phyloP scores from a whole-genome alignment of 169 alveolate genomes.

The Eimeria falciformis region DNA sequence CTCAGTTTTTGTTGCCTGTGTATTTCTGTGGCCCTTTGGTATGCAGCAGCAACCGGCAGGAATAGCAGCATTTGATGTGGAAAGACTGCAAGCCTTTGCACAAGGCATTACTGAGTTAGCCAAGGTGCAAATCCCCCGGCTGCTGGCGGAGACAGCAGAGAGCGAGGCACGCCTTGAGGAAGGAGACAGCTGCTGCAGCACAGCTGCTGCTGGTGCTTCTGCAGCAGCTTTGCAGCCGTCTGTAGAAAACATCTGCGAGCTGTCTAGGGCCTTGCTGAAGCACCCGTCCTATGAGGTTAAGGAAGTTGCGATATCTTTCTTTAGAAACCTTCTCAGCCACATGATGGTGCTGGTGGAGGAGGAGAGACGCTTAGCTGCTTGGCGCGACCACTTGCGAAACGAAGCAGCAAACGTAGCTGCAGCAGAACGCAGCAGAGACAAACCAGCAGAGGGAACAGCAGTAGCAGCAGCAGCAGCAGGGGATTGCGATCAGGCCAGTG shows the following conservation, averaged over 20 bases:
- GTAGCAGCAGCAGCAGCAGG: slow-evolving; percentile 16
- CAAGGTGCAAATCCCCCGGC: slow-evolving; percentile 51
- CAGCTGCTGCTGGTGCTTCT: neutral
- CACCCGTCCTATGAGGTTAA: slow-evolving; percentile 71
- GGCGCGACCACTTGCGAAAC: slow-evolving; percentile 54
- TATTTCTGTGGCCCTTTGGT: neutral
- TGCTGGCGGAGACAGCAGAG: slow-evolving; percentile 13
- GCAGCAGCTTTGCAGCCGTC: slow-evolving; percentile 35
- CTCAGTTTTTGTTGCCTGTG: neutral
- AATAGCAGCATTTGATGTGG: slow-evolving; percentile 41
- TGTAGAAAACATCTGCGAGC: slow-evolving; percentile 53
- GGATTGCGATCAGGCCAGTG: neutral
- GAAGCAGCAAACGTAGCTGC: slow-evolving; percentile 58
- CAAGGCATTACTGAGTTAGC: slow-evolving; percentile 38
- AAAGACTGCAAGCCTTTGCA: slow-evolving; percentile 38
- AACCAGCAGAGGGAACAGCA: neutral
- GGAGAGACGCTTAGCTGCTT: slow-evolving; percentile 51
- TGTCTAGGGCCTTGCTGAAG: slow-evolving; percentile 39
- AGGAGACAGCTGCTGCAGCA: neutral
- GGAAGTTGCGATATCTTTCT: slow-evolving; percentile 58
- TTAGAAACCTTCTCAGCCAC: slow-evolving; percentile 71
- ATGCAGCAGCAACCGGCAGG: slow-evolving; percentile 54
- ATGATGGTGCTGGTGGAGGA: slow-evolving; percentile 45
- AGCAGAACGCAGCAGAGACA: too few relatives aligned
- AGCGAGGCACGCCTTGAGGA: slow-evolving; percentile 37